Evolutionary conservation across 2,329 filamentous ascomycete genomes (phyloP), one percentile per base, ranked within the genome.

Genomic region (Didymosphaeria variabile): DNA sequence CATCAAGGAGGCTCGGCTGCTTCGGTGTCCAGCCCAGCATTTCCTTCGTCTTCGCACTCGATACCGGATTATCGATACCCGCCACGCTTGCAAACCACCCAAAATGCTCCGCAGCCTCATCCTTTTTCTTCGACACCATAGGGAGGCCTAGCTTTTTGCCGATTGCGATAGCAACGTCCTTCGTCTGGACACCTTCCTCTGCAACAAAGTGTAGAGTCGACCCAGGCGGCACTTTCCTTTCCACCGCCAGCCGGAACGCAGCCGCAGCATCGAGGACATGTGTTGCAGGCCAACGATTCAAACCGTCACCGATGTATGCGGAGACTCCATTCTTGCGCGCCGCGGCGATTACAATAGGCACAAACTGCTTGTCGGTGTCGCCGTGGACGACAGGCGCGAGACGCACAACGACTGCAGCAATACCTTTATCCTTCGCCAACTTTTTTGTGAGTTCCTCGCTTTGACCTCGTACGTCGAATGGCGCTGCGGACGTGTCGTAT

Each of bases 311-410:
- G 9, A 81, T 62, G 59, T 80, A 82, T 0, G 67, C 68, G 0
- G 74, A 67, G 9, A 68, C 66, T 9, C 77, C 76, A 5, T 67
- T 72, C 45, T 72, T 58, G 1, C 63, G 62, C 1, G 79, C 79
- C 6, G 71, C 47, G 6, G 52, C 46, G 6, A 74, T 64, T 5
- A 80, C 55, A 40, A 53, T 55, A 3, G 67, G 52, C 15, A 75
- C 64, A 52, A 82, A 79, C 0, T 72, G 74, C 2, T 64, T 62
- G 47, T 76, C 69, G 13, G 72, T 76, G 6, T 71, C 57, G 5
- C 77, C 81, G 56, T 83, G 80, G 1, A 74, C 75, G 6, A 74
- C 77, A 3, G 80, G 79, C 1, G 81, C 63, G 0, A 83, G 73
- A 0, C 81, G 77, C 12, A 83, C 62, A 1, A 78, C 70, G n/a